phyloP scores from a whole-genome alignment of 345 rosid genomes.

The Melaleuca quinquenervia region DNA sequence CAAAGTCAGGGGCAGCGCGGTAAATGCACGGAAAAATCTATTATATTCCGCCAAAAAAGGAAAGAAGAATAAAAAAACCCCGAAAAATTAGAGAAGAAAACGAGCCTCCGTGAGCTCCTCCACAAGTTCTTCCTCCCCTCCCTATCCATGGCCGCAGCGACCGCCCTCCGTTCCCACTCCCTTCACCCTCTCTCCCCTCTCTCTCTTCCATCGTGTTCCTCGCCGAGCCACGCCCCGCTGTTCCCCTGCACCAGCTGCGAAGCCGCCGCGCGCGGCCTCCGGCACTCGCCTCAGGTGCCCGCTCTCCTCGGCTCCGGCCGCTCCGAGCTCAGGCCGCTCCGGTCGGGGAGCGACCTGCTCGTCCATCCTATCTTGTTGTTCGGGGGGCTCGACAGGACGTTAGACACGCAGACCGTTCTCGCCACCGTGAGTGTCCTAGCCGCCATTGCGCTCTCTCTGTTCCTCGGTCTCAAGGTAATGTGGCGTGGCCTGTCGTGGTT shows the following conservation, averaged over 20 bases:
- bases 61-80: neutral
- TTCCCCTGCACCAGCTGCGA: neutral
- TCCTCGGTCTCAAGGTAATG: conserved; percentile 70
- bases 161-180: neutral
- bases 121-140: conserved; percentile 12
- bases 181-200: conserved; percentile 1
- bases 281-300: neutral
- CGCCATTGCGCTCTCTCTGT: conserved; percentile 75
- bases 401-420: conserved; percentile 72
- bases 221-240: conserved; percentile 8
- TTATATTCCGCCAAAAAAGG: neutral
- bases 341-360: conserved; percentile 17
- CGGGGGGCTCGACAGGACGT: conserved; percentile 35
- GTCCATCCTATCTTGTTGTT: conserved; percentile 45
- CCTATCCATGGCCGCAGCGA: conserved; percentile 46
- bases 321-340: conserved; percentile 5
- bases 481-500: neutral
- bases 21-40: neutral
- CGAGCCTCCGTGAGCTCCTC: conserved; percentile 2
- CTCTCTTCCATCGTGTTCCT: conserved; percentile 3
- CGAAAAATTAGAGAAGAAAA: neutral
- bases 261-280: conserved; percentile 8
- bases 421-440: conserved; percentile 63
- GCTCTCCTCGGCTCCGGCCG: neutral
- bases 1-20: neutral